Percentiles rank a stretch among this genome's conserved stretches.
Evolutionary conservation across 1,284 basidiomycete species (phyloP).

Genomic region (Sanghuangporus sanghuang): DNA sequence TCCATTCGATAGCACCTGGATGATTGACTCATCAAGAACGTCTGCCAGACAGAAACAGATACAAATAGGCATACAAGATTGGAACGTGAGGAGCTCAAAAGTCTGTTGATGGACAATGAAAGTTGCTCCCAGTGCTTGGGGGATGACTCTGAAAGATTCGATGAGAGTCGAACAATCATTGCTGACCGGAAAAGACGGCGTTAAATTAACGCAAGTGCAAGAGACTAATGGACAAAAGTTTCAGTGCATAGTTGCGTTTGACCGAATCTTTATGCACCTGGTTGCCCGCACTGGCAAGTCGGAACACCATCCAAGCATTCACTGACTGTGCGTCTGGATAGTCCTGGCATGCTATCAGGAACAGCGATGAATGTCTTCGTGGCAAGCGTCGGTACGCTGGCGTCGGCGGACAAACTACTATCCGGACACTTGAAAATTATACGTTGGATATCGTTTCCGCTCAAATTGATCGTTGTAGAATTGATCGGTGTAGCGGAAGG

Average conservation of each 20-base stretch:
- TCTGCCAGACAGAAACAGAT: too few relatives aligned
- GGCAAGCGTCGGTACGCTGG: background rate
- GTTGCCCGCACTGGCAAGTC: conserved; percentile 20
- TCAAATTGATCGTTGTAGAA: conserved; percentile 1
- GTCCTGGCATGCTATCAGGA: background rate
- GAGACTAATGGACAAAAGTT: background rate
- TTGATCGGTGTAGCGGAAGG: conserved; percentile 10
- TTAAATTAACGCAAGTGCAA: background rate
- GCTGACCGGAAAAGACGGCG: background rate
- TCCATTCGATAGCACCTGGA: background rate
- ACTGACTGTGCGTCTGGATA: conserved; percentile 5
- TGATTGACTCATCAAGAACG: background rate
- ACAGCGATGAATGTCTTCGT: background rate
- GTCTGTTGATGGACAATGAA: background rate
- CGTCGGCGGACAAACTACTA: background rate
- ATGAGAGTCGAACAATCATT: background rate
- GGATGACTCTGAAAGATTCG: background rate
- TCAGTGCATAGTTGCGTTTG: too few relatives aligned
- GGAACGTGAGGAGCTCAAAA: background rate
- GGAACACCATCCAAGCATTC: conserved; percentile 12
- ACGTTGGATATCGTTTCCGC: conserved; percentile 6
- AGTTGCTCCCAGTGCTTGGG: background rate
- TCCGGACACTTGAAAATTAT: conserved; percentile 15
- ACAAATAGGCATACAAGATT: background rate
- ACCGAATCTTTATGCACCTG: conserved; percentile 15